phyloP scores from a whole-genome alignment of 225 moss, liverwort and hornwort species.

The Climacium dendroides region DNA sequence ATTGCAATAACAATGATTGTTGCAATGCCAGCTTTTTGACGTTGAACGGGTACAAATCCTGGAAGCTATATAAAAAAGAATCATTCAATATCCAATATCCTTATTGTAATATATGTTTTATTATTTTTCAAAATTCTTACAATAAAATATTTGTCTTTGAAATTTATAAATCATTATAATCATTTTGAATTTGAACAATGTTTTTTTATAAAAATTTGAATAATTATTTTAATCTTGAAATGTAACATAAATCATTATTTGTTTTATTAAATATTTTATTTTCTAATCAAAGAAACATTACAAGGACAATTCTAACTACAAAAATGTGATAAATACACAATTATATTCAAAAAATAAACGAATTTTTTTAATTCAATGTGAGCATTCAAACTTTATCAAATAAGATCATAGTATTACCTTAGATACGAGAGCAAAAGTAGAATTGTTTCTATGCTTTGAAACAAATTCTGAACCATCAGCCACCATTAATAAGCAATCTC shows the following conservation, averaged over 20 bases:
- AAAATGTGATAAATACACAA: background rate
- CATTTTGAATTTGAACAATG: too few species aligned
- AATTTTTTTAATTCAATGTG: fast-evolving
- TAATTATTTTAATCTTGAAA: background rate
- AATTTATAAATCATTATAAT: too few species aligned
- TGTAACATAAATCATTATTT: too few species aligned
- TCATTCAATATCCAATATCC: background rate
- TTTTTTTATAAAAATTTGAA: too few species aligned
- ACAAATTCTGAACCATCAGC: constrained; percentile 66
- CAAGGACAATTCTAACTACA: fast-evolving
- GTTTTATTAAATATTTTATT: fast-evolving
- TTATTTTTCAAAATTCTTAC: background rate
- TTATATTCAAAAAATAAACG: fast-evolving
- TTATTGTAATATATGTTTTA: background rate
- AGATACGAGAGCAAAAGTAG: constrained; percentile 78
- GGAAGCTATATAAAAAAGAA: constrained; percentile 26
- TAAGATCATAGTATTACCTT: constrained; percentile 18
- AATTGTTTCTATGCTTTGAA: constrained; percentile 67
- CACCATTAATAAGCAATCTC: constrained; percentile 89
- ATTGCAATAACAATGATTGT: constrained; percentile 44
- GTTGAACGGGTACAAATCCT: constrained; percentile 76
- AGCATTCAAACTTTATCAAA: background rate
- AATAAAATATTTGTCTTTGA: background rate
- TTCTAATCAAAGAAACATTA: background rate
- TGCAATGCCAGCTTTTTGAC: constrained; percentile 57